Evolutionary conservation across 2,329 filamentous ascomycete genomes (phyloP), one percentile per base, ranked within the genome.

Genomic region (Ramularia collo-cygni): DNA sequence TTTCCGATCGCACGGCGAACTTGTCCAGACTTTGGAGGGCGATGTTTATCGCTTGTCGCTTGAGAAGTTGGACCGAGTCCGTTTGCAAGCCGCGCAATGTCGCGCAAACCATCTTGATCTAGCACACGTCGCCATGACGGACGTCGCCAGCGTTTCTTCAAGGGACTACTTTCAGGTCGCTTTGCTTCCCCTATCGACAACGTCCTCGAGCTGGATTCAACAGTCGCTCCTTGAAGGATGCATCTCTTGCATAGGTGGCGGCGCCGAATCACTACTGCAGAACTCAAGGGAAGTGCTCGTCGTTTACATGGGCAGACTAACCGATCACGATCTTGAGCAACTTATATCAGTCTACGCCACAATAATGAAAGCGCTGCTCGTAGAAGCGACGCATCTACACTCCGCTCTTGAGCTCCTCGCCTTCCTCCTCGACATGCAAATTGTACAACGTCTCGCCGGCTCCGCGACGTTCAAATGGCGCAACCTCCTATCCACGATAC

Each of bases 31-130:
- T 4, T 42, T 62, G 9, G 35, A 46, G 14, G 47, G 40, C 5
- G 57, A 59, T 18, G 50, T 62, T 7, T 67, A 85, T 21, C 76
- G 88, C 1, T 71, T 96, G 10, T 81, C 87, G 2, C 77, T 85
- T 1, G 92, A 98, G 63, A 95, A 94, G 59, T 72, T 96, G 2
- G 90, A 96, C 61, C 84, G 86, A 47, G 83, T 96, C 13, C 79
- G 92, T 16, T 68, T 76, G 0, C 74, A 78, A 47, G 83, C 81
- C 1, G 78, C 82, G 45, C 63, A 68, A 21, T 71, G 46, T 28
- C 39, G 45, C 17, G 44, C 12, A 24, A 29, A 32, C 35, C 28
- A 38, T 14, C 26, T 49, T 8, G 30, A 37, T 4, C 35, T 42
- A 8, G 2, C 15, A 10, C 14, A 24, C 10, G 7, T 17, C 8